Base-by-base conservation (phyloP, 441 rosid species). In the Gossypium trilobum region DNA sequence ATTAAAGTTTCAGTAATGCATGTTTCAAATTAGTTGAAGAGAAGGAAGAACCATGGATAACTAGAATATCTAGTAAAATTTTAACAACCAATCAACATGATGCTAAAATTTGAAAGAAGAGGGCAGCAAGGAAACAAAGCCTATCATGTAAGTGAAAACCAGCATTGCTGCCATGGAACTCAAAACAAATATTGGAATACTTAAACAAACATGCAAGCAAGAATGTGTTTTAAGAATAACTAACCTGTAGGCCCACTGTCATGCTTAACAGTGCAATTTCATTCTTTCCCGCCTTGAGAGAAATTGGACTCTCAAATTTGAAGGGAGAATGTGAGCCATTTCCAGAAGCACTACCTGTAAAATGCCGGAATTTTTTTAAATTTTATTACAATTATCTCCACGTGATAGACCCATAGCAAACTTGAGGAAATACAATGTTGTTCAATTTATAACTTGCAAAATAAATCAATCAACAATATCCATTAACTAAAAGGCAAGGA, bases 191-290 rank as follows among this genome's bases (percentile, higher is more conserved):
- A 58, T n/a, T 48, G 33, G 6, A 46, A 68, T 51, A 54, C 54
- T 54, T 48, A 10, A 66, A 39, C 16, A 23, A 44, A 64, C 7
- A 29, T 54, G 61, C 33, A 25, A 10, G 69, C 69, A 64, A 42
- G 23, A 54, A 22, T 33, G 25, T n/a, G 14, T 14, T 46, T 22
- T 61, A 78, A 33, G 56, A 58, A 68, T 16, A 65, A 60, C 88
- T 85, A 78, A 95, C 99, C 79, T 82, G 88, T 60, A 91, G 82
- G 79, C 99, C 99, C 72, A 95, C 95, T 3, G 93, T 86, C 95
- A 92, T 85, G 84, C 97, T 88, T 55, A 95, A 81, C 52, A 95
- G 63, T 71, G 91, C 89, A 64, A 95, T 87, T 36, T 85, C 91
- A 74, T 95, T 95, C 81, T 83, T 83, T 42, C 97, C 98, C 0